A percentile compares a stretch with the other conserved stretches of the same genome.
phyloP scores from a whole-genome alignment of 139 green algal species.

The Ulvella scutata region DNA sequence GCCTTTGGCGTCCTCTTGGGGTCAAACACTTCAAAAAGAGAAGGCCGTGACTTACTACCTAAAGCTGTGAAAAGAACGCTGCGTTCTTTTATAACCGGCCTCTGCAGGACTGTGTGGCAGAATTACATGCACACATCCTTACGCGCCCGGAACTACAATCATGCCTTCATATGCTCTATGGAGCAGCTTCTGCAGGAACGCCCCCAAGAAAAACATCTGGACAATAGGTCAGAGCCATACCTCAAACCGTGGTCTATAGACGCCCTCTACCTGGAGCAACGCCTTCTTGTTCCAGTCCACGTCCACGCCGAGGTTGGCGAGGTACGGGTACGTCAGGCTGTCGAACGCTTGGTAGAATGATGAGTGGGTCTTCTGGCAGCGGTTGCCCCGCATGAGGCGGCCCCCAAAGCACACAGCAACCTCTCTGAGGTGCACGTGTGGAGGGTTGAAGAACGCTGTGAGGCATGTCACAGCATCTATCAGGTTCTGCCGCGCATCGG shows the following conservation, averaged over 20 bases:
- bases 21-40: no score
- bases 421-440: conserved; percentile 45
- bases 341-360: conserved; percentile 27
- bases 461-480: conserved; percentile 58
- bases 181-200: no score
- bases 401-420: conserved; percentile 84
- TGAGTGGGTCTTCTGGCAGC: conserved; percentile 48
- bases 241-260: conserved; percentile 61
- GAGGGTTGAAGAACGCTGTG: conserved; percentile 39
- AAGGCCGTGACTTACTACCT: no score
- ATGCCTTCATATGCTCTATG: no score
- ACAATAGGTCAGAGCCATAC: no score
- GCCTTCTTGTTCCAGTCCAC: conserved; percentile 31
- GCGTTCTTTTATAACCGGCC: no score
- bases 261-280: conserved; percentile 37
- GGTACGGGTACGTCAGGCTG: conserved; percentile 42
- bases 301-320: conserved; percentile 71
- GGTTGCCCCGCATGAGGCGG: conserved; percentile 74
- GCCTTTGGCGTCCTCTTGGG: not conserved
- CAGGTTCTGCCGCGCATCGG: conserved; percentile 80
- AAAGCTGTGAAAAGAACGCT: no score
- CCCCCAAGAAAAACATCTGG: no score
- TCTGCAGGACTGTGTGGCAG: no score
- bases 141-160: no score
- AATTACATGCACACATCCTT: no score